Evolutionary conservation across 1,284 basidiomycete species (phyloP), one percentile per base, ranked within the genome.

Genomic region (Paramarasmius palmivorus): DNA sequence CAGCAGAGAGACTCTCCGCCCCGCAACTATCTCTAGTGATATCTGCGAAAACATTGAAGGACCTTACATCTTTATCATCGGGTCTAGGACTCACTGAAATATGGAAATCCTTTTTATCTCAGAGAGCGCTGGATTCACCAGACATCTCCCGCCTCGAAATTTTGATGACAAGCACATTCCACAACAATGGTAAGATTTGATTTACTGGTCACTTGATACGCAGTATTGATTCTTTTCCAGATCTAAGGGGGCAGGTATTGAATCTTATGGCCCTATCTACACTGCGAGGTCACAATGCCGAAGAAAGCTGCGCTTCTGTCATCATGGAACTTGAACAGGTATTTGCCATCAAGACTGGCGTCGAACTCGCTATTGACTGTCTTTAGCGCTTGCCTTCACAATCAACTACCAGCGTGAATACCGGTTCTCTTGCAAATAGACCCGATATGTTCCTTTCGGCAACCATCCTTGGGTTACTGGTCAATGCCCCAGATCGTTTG

Each of bases 31-130:
- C 55, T 29, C 59, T 84, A 32, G 58, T 57, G 12, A 52, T 50
- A 22, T 61, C 65, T 25, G 70, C 68, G 12, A 54, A 66, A 46
- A 55, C 59, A 26, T 67, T 88, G 4, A 67, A 72, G 49, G 63
- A 71, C 3, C 56, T 66, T 3, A 68, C 82, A n/a, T 77, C 77
- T n/a, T 72, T 78, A 4, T 74, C 76, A 15, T 75, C 76, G 19
- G 86, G 86, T 9, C 70, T 77, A 23, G 84, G 84, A 23, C 62
- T 88, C 57, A 69, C 74, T 29, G 73, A 81, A 14, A 75, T 86
- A 32, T 86, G 83, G 83, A 70, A 72, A n/a, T 65, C 65, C 3
- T 64, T 84, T 45, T 73, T 70, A 56, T 20, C 60, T 65, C 29
- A 57, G 61, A n/a, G 46, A 53, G 38, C 60, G 20, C 60, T 54